These are phyloP conservation scores for Paracoccidioides brasiliensis DNA, from an alignment of 2,329 filamentous ascomycete species.

Conservation along the genomic window DNA sequence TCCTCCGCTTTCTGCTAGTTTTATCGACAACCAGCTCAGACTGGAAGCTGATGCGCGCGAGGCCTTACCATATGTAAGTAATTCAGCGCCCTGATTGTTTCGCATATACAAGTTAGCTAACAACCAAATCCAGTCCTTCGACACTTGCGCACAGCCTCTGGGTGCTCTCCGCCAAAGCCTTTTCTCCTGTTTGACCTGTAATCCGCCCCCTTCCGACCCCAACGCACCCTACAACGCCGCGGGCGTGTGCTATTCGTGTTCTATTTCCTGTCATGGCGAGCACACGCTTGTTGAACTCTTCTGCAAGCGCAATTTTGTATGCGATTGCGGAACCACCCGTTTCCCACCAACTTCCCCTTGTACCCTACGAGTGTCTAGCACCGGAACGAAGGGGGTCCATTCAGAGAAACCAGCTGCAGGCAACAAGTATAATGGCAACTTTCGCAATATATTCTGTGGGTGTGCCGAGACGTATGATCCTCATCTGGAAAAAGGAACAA, in stretches of 20 bases:
- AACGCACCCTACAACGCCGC: conserved; percentile 54
- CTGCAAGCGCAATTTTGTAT: conserved; percentile 86
- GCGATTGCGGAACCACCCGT: conserved; percentile 85
- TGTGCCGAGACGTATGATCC: conserved; percentile 82
- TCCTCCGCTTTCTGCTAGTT: conserved; percentile 39
- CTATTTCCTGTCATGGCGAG: conserved; percentile 90
- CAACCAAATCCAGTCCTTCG: conserved; percentile 46
- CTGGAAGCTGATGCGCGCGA: conserved; percentile 93
- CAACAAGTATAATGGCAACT: conserved; percentile 95
- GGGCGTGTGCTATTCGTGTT: conserved; percentile 92
- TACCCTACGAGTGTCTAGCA: conserved; percentile 54
- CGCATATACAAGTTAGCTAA: not conserved
- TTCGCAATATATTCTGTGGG: conserved; percentile 80
- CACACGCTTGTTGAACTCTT: conserved; percentile 93
- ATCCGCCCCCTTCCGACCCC: conserved; percentile 49
- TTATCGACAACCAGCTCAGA: conserved; percentile 76
- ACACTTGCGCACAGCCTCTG: conserved; percentile 81
- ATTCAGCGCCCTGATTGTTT: not conserved
- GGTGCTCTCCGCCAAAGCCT: conserved; percentile 77
- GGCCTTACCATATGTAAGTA: conserved; percentile 73
- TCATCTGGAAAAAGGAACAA: conserved; percentile 81
- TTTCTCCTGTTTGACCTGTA: conserved; percentile 90
- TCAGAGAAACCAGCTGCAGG: conserved; percentile 54
- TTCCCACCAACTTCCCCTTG: conserved; percentile 60
- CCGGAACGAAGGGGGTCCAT: conserved; percentile 66